Base-by-base conservation (phyloP, 2,329 filamentous ascomycete genomes). In the Cercospora citrullina region DNA sequence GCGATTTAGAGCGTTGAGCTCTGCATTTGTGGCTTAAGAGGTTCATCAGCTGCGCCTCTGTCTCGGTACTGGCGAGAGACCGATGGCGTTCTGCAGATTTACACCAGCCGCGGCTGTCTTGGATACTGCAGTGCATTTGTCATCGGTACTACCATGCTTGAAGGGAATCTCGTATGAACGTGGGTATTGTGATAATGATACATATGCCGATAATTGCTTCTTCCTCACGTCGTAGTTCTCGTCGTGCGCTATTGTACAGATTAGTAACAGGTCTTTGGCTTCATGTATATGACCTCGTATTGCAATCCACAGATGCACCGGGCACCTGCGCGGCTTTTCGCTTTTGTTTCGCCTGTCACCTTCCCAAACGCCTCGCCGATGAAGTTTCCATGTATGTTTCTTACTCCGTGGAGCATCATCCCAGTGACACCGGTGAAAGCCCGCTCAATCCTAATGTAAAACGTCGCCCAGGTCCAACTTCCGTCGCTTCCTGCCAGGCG, bases 391-490 rank as follows among this genome's bases (percentile, higher is more conserved):
- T 42, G 6, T n/a, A 42, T 8, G 36, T n/a, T n/a, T 14, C 36
- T 4, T 8, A 4, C 16, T 8, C 36, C 36, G 36, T 9, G 36
- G 6, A 42, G 36, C 36, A n/a, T 42, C 36, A n/a, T 42, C 16
- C 3, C 36, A 42, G n/a, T n/a, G 6, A 16, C 36, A 8, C 5
- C 16, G 16, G 16, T 48, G 42, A 12, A 23, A 23, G 9, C 10
- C 4, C 53, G 5, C 16, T 58, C 28, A 58, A 4, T 58, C 30
- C 12, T 60, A 26, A 9, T 77, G 76, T 59, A 78, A 67, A 30
- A 78, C 76, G 53, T 78, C 76, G 57, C 76, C 71, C 9, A 78
- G 75, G 4, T 72, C 76, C 68, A 78, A 72, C 21, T 75, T 71
- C 31, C 75, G 70, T 26, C 75, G 70, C 64, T 78, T 77, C 42